Percentiles rank a stretch among this genome's conserved stretches.
These are phyloP conservation scores for Melampsora larici-populina DNA, from an alignment of 1,284 basidiomycete species.

Conservation along the genomic window DNA sequence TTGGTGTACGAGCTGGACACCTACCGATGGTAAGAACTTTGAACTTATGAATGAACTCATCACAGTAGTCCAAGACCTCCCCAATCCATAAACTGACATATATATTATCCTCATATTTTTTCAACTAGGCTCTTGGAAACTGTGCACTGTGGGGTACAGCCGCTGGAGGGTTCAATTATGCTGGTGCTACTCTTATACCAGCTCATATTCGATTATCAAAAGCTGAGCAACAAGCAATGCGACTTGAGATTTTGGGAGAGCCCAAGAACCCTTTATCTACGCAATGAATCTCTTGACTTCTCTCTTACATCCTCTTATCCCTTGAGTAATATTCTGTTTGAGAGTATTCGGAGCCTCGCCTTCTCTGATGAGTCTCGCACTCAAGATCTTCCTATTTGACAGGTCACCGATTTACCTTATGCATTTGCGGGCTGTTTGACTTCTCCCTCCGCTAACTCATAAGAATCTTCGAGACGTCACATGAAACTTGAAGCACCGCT, in stretches of 20 bases:
- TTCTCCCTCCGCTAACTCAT: too few relatives aligned
- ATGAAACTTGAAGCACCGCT: too few relatives aligned
- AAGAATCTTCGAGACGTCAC: too few relatives aligned
- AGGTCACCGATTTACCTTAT: too few relatives aligned
- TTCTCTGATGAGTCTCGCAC: too few relatives aligned
- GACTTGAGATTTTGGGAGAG: conserved; percentile 29
- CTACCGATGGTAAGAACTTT: conserved; percentile 20
- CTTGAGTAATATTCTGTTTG: too few relatives aligned
- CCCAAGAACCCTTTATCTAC: conserved; percentile 26
- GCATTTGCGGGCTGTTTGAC: too few relatives aligned
- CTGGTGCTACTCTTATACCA: conserved; percentile 37
- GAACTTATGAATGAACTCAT: neutral
- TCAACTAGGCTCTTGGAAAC: conserved; percentile 33
- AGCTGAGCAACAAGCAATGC: conserved; percentile 33
- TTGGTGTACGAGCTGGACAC: conserved; percentile 38
- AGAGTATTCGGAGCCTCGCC: too few relatives aligned
- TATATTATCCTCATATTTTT: neutral
- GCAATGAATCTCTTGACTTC: neutral
- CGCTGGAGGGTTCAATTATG: conserved; percentile 35
- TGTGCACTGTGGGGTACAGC: conserved; percentile 35
- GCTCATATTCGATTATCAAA: conserved; percentile 32
- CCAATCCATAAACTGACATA: too few relatives aligned
- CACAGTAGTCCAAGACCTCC: neutral
- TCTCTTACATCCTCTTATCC: too few relatives aligned
- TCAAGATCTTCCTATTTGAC: too few relatives aligned